These are phyloP conservation scores for Botrytis byssoidea DNA, from an alignment of 2,329 filamentous ascomycete genomes.

Conservation along the genomic window DNA sequence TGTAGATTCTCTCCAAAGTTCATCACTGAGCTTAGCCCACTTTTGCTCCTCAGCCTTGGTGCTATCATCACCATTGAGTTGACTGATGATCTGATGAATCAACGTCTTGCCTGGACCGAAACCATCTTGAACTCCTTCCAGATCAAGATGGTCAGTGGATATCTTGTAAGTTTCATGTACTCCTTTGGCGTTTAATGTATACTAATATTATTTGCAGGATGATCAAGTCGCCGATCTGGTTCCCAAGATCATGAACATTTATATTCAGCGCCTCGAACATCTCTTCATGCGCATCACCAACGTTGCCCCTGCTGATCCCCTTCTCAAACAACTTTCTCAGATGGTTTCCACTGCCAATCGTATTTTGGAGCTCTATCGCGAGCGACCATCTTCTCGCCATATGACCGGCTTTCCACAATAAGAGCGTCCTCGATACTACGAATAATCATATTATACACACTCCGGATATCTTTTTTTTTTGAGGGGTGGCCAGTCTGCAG, in stretches of 20 bases:
- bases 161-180: slow-evolving; percentile 37
- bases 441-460: slow-evolving; percentile 7
- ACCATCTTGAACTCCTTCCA: slow-evolving; percentile 55
- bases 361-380: slow-evolving; percentile 34
- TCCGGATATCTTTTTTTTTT: not conserved
- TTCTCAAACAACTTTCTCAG: slow-evolving; percentile 49
- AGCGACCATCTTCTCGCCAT: slow-evolving; percentile 17
- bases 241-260: slow-evolving; percentile 56
- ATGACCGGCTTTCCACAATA: slow-evolving; percentile 10
- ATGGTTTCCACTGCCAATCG: slow-evolving; percentile 42
- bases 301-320: slow-evolving; percentile 47
- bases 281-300: slow-evolving; percentile 52
- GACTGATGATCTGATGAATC: slow-evolving; percentile 50
- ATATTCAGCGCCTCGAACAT: slow-evolving; percentile 52
- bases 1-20: slow-evolving; percentile 51
- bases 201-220: slow-evolving; percentile 45
- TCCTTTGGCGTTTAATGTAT: slow-evolving; percentile 7
- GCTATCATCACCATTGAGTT: slow-evolving; percentile 62
- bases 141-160: slow-evolving; percentile 33
- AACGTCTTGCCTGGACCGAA: slow-evolving; percentile 61
- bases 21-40: slow-evolving; percentile 56
- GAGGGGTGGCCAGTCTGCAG: not conserved
- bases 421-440: not conserved
- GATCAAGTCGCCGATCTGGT: slow-evolving; percentile 55
- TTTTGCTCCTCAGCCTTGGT: slow-evolving; percentile 63